Conservation (phyloP, 495 filamentous ascomycete genomes). For the Tuber microsphaerosporum region DNA sequence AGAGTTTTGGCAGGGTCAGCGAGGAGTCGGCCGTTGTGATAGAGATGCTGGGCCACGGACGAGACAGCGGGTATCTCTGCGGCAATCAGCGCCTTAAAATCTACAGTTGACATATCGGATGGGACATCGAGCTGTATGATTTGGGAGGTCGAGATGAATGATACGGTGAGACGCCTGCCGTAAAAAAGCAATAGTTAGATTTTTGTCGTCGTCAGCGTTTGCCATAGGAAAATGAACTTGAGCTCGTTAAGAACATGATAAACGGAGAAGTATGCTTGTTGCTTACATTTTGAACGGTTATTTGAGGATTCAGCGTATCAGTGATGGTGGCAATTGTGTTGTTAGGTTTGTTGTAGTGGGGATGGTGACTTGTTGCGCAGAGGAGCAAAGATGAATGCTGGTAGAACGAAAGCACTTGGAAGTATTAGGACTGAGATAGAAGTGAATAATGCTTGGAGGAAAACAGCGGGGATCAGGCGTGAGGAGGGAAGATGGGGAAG, state of each 20-base stretch:
- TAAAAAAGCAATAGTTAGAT: constrained; percentile 2
- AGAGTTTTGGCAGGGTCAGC: constrained; percentile 69
- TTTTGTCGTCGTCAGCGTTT: constrained; percentile 1
- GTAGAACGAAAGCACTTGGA: constrained; percentile 10
- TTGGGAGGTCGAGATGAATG: constrained; percentile 64
- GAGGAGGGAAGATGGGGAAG: constrained; percentile 4
- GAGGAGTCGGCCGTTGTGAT: constrained; percentile 82
- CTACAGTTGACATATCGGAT: constrained; percentile 73
- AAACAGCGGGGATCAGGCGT: constrained; percentile 2
- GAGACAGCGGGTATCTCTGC: constrained; percentile 51
- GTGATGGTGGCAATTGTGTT: neutral
- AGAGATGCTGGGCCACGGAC: constrained; percentile 60
- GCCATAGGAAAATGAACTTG: neutral
- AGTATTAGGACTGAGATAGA: constrained; percentile 13
- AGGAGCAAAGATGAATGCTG: constrained; percentile 1
- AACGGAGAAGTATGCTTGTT: neutral
- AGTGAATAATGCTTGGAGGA: constrained; percentile 8
- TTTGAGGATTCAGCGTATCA: neutral
- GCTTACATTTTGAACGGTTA: constrained; percentile 1
- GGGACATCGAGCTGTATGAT: constrained; percentile 66
- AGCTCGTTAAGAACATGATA: neutral
- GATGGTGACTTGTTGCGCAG: neutral
- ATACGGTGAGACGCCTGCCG: constrained; percentile 75
- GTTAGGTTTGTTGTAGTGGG: neutral
- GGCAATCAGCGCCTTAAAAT: constrained; percentile 75